These are phyloP conservation scores for Parsonsia alboflavescens DNA, from an alignment of 257 asterid genomes.

Conservation along the genomic window DNA sequence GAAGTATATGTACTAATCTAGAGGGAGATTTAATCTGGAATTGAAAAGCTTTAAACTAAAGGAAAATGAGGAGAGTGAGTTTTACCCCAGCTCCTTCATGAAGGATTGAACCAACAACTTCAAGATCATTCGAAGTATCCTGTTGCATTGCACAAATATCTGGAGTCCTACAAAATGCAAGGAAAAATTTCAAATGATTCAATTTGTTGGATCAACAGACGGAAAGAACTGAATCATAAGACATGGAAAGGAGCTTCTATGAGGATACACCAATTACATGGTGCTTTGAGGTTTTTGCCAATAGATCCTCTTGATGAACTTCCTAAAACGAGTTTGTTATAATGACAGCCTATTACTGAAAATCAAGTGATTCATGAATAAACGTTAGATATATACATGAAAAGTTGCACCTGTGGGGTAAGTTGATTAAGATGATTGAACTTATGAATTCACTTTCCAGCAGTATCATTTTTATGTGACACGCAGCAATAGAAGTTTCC, in stretches of 20 bases:
- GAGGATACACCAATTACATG: neutral
- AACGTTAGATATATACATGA: too few species aligned
- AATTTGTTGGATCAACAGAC: neutral
- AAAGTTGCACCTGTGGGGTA: neutral
- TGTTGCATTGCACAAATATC: slow-evolving; percentile 70
- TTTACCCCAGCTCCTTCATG: slow-evolving; percentile 53
- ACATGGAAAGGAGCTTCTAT: neutral
- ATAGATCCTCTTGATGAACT: neutral
- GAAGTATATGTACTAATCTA: neutral
- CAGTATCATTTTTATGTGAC: neutral
- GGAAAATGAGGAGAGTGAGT: neutral
- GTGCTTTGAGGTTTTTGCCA: neutral
- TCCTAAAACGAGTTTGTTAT: neutral
- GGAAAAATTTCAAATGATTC: slow-evolving; percentile 3
- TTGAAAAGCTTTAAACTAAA: neutral
- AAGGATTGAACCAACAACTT: slow-evolving; percentile 57
- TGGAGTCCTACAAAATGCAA: slow-evolving; percentile 53
- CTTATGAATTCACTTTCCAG: neutral
- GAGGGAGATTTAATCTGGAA: neutral
- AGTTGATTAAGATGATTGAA: neutral
- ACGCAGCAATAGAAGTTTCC: neutral
- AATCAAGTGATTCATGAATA: too few species aligned
- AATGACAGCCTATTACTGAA: too few species aligned
- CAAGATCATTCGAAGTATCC: slow-evolving; percentile 60
- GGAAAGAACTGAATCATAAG: neutral